These are phyloP conservation scores for Alternaria incomplexa DNA, from an alignment of 2,329 filamentous ascomycete species.

Conservation along the genomic window DNA sequence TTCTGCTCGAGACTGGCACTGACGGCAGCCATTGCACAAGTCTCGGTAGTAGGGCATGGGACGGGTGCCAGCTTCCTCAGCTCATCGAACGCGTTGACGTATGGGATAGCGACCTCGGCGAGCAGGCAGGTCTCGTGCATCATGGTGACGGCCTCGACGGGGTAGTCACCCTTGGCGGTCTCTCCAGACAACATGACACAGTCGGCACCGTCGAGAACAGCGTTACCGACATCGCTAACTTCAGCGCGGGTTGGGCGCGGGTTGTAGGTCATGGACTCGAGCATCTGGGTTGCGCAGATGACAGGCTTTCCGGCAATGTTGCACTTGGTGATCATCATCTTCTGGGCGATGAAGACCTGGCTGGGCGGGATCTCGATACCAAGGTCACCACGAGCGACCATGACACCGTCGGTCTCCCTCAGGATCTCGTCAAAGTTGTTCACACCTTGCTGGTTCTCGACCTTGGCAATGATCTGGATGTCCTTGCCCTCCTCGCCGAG, in stretches of 20 bases:
- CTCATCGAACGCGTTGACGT: constrained; percentile 96
- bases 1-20: constrained; percentile 95
- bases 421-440: constrained; percentile 99
- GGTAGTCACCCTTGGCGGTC: constrained; percentile 97
- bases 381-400: constrained; percentile 98
- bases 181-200: constrained; percentile 99
- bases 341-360: constrained; percentile 98
- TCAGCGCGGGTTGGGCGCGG: constrained; percentile 96
- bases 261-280: constrained; percentile 99
- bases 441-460: constrained; percentile 99
- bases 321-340: constrained; percentile 99
- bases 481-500: constrained; percentile 91
- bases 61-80: constrained; percentile 81
- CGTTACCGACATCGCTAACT: constrained; percentile 98
- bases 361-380: constrained; percentile 98
- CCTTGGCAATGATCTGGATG: constrained; percentile 99
- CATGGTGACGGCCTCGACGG: constrained; percentile 88
- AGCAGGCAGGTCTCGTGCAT: constrained; percentile 98
- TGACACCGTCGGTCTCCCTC: constrained; percentile 95
- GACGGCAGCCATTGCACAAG: constrained; percentile 95
- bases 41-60: constrained; percentile 88
- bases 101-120: constrained; percentile 96
- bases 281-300: constrained; percentile 99
- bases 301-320: constrained; percentile 98
- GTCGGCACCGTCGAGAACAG: constrained; percentile 95